Conservation (phyloP, 805 yeast genomes). For the Barnettozyma californica region DNA sequence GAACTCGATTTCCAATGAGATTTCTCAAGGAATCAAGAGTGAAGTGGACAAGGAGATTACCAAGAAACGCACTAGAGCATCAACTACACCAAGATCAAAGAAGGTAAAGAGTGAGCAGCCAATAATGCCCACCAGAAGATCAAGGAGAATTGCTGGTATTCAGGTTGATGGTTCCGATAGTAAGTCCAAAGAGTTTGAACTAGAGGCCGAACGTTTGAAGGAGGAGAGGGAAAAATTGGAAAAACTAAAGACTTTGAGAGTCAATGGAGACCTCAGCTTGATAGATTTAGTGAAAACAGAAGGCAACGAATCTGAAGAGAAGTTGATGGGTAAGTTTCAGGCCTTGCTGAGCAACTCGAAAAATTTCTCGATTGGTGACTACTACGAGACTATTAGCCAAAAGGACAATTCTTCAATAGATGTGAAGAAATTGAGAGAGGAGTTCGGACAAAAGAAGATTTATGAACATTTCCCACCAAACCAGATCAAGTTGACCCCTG, state of each 20-base stretch:
- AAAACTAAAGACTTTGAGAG: conserved; percentile 48
- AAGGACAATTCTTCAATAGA: conserved; percentile 33
- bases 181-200: conserved; percentile 20
- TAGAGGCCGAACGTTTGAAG: conserved; percentile 24
- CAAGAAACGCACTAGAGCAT: conserved; percentile 17
- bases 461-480: conserved; percentile 59
- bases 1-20: conserved; percentile 48
- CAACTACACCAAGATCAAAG: conserved; percentile 17
- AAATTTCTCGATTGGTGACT: conserved; percentile 62
- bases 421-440: conserved; percentile 45
- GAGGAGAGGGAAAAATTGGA: conserved; percentile 39
- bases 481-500: conserved; percentile 60
- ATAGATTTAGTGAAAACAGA: conserved; percentile 48
- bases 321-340: conserved; percentile 29
- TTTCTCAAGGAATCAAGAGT: conserved; percentile 41
- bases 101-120: conserved; percentile 24
- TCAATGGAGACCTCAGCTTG: conserved; percentile 61
- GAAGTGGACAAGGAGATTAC: conserved; percentile 24
- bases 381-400: conserved; percentile 48
- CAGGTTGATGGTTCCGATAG: conserved; percentile 45
- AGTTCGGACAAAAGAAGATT: conserved; percentile 45
- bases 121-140: conserved; percentile 59
- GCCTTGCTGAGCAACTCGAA: conserved; percentile 23
- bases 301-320: conserved; percentile 29
- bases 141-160: conserved; percentile 74